Percentiles rank a stretch among this genome's conserved stretches.
phyloP scores from a whole-genome alignment of 192 early-diverging fungal species.

The Linnemannia hyalina region DNA sequence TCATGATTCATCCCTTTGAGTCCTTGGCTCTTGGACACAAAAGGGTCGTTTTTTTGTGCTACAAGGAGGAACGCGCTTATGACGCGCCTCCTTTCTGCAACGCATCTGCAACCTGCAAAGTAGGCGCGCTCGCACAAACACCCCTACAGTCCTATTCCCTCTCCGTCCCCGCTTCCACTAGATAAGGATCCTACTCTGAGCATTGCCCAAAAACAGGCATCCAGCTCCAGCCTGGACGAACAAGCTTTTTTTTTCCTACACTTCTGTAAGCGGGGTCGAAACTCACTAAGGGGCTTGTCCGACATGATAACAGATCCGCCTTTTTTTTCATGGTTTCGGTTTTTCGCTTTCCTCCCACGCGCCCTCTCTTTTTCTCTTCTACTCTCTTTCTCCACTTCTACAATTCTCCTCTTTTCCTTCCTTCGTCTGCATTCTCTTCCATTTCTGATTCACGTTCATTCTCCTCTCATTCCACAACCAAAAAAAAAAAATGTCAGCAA shows the following conservation, averaged over 20 bases:
- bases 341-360: background rate
- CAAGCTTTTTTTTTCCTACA: background rate
- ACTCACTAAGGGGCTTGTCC: conserved; percentile 2
- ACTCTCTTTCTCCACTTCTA: background rate
- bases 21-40: background rate
- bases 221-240: background rate
- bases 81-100: no score
- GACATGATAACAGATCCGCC: background rate
- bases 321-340: background rate
- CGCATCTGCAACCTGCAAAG: no score
- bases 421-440: background rate
- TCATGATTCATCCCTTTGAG: background rate
- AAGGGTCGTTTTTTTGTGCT: background rate
- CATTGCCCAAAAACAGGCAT: background rate
- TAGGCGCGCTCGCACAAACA: no score
- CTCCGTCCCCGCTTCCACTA: background rate
- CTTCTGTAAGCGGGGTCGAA: background rate
- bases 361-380: background rate
- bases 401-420: background rate
- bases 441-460: background rate
- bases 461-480: background rate
- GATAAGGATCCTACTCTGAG: background rate
- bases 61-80: no score
- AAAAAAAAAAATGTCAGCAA: background rate
- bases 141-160: background rate